Evolutionary conservation across 305 asterid species (phyloP).

Genomic region (Lippia alba): DNA sequence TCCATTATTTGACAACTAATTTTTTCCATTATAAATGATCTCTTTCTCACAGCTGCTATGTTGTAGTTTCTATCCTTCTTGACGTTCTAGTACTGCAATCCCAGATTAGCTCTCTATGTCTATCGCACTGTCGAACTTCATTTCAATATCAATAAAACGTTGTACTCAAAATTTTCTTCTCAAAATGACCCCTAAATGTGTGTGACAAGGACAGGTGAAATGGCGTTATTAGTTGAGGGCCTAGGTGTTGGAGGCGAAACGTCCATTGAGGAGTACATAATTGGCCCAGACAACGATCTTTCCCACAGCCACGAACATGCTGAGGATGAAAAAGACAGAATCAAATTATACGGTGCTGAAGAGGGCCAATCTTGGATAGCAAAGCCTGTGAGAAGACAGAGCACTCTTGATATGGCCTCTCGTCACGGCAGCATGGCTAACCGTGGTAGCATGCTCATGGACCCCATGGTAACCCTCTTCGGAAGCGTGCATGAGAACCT

Average conservation of each 20-base stretch:
- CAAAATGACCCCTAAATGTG: not conserved
- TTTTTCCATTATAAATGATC: not conserved
- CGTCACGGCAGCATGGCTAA: constrained; percentile 76
- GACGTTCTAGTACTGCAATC: not conserved
- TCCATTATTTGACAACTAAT: too few species aligned
- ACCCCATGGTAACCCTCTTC: constrained; percentile 87
- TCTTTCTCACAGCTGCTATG: too few species aligned
- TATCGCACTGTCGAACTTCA: not conserved
- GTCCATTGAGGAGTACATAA: constrained; percentile 81
- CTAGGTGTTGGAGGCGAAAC: constrained; percentile 77
- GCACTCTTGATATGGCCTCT: constrained; percentile 67
- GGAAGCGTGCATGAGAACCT: constrained; percentile 86
- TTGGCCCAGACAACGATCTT: constrained; percentile 72
- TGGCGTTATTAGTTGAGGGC: constrained; percentile 95
- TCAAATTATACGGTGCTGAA: constrained; percentile 90
- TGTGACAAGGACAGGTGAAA: constrained; percentile 63
- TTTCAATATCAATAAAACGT: not conserved
- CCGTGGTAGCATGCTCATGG: constrained; percentile 57
- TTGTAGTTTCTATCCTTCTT: not conserved
- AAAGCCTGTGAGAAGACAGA: constrained; percentile 76
- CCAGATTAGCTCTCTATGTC: too few species aligned
- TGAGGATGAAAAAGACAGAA: constrained; percentile 60
- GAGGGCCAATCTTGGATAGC: constrained; percentile 96
- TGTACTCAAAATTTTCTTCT: too few species aligned
- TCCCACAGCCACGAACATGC: constrained; percentile 63